Base-by-base conservation (phyloP, 2,329 filamentous ascomycete species). In the Penicillium italicum region DNA sequence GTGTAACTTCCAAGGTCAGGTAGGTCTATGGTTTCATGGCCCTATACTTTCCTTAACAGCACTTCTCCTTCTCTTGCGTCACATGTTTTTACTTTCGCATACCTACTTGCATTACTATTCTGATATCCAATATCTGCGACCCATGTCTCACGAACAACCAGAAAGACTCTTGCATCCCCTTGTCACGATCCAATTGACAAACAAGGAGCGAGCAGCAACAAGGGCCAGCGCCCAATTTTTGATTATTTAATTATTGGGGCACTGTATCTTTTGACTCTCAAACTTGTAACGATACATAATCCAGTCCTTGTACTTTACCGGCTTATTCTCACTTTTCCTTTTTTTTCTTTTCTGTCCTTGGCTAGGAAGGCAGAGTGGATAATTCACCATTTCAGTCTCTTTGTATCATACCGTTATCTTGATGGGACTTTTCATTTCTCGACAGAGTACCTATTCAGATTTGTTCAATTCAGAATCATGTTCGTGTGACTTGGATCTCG, bases 1-100 rank as follows among this genome's bases (percentile, higher is more conserved):
- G 41, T 10, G 72, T 76, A 77, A 76, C 54, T 66, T 43, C 18
- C 14, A 26, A 24, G 47, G 33, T 18, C 30, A 31, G 28, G 20
- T 26, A 31, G 37, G 28, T 34, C 10, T 20, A 30, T 22, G 10
- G 22, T 67, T 6, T 65, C 22, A 34, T 34, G n/a, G 11, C 5
- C 14, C n/a, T 33, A 22, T 14, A 0, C 43, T 48, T 12, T 51
- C 24, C 18, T 40, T 24, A 10, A 2, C 16, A 28, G 16, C 24
- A 10, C 20, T 8, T 52, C 10, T 52, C 42, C 20, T 20, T 26
- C 12, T 38, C 14, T 20, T 50, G 8, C 6, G n/a, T 49, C 37
- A 5, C 37, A 43, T 50, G 18, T 26, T 24, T 47, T 47, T 22
- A 14, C 20, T 30, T 53, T 12, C 16, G 28, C 51, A 43, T 54